phyloP scores from a whole-genome alignment of 768 basidiomycete genomes.

The Termitomyces sp. region DNA sequence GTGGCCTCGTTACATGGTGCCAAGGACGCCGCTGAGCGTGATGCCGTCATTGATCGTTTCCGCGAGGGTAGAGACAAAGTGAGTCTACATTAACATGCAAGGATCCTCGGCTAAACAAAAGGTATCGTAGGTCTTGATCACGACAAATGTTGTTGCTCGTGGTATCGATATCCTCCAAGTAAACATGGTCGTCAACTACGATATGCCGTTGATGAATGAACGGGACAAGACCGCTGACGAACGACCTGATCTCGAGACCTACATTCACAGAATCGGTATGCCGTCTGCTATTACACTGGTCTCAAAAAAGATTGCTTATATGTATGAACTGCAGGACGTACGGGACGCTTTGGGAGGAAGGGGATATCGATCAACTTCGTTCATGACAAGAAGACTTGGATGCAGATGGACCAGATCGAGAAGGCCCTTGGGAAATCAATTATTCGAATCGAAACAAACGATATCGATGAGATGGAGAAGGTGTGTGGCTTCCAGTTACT shows the following conservation, averaged over 20 bases:
- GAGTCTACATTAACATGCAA: background rate
- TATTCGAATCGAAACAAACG: conserved; percentile 81
- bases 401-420: conserved; percentile 90
- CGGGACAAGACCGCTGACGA: conserved; percentile 50
- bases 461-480: conserved; percentile 93
- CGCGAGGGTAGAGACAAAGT: conserved; percentile 96
- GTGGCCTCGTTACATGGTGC: conserved; percentile 95
- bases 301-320: background rate
- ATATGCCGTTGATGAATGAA: conserved; percentile 84
- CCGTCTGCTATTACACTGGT: conserved; percentile 7
- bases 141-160: conserved; percentile 97
- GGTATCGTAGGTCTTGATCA: conserved; percentile 67
- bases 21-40: conserved; percentile 87
- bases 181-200: conserved; percentile 99
- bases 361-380: conserved; percentile 98
- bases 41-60: conserved; percentile 91
- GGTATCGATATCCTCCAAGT: conserved; percentile 99
- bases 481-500: conserved; percentile 37
- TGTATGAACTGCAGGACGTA: conserved; percentile 63
- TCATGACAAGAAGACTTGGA: conserved; percentile 83
- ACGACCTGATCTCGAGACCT: conserved; percentile 90
- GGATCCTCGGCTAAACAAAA: background rate
- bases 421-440: conserved; percentile 74
- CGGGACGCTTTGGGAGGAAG: conserved; percentile 95
- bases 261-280: conserved; percentile 95